Conservation (phyloP, 495 filamentous ascomycete genomes). For the Cenococcum geophilum region DNA sequence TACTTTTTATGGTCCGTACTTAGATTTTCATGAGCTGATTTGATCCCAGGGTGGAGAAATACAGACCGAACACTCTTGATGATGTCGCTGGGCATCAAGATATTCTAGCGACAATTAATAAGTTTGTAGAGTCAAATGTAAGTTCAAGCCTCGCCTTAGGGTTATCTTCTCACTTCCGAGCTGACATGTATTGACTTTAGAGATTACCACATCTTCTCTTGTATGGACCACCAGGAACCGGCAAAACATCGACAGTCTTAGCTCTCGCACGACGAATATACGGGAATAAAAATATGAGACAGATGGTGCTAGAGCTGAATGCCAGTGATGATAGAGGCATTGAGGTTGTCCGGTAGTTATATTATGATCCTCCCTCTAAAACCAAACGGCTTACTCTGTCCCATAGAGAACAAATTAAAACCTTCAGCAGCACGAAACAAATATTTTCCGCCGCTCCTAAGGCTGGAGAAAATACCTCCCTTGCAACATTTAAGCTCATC, state of each 20-base stretch:
- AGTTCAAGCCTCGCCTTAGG: conserved; percentile 9
- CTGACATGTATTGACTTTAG: conserved; percentile 34
- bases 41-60: conserved; percentile 87
- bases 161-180: not conserved
- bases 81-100: conserved; percentile 98
- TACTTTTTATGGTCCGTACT: conserved; percentile 34
- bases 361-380: not conserved
- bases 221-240: conserved; percentile 45
- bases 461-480: conserved; percentile 43
- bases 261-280: conserved; percentile 88
- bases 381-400: conserved; percentile 1
- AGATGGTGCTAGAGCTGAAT: conserved; percentile 5
- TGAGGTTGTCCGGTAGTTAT: conserved; percentile 69
- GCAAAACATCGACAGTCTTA: conserved; percentile 50
- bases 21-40: not conserved
- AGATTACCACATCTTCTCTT: conserved; percentile 93
- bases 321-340: conserved; percentile 53
- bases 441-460: conserved; percentile 55
- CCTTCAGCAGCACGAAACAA: conserved; percentile 80
- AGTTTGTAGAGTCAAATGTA: conserved; percentile 87
- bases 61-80: conserved; percentile 75
- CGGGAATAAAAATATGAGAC: conserved; percentile 77
- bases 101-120: conserved; percentile 93
- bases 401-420: conserved; percentile 85
- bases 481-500: conserved; percentile 87